These are phyloP conservation scores for Syzygium oleosum DNA, from an alignment of 345 rosid species.

Conservation along the genomic window DNA sequence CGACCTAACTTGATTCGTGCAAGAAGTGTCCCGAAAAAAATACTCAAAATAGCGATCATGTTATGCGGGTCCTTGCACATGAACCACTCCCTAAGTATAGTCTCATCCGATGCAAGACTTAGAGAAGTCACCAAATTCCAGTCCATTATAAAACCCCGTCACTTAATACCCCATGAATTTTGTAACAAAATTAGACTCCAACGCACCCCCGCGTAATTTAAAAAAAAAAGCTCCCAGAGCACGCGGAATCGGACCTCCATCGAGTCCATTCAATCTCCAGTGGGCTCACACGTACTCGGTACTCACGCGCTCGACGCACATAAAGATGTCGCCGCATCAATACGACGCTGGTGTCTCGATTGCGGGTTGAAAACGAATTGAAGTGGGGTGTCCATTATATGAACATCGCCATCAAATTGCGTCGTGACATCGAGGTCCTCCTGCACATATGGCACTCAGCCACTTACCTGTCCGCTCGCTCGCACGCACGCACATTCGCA, in stretches of 20 bases:
- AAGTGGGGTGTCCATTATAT: background rate
- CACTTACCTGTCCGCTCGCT: background rate
- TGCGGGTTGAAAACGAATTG: background rate
- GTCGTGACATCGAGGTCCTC: background rate
- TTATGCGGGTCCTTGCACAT: background rate
- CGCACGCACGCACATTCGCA: background rate
- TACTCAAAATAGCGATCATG: too few relatives aligned
- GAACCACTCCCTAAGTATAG: background rate
- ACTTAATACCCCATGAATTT: background rate
- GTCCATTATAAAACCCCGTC: too few relatives aligned
- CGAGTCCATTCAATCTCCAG: background rate
- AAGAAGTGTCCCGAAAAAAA: background rate
- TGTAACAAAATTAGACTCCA: background rate
- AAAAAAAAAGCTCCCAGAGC: background rate
- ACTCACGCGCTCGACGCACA: background rate
- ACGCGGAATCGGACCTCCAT: rapidly evolving
- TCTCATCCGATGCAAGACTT: background rate
- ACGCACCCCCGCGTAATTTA: background rate
- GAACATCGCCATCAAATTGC: background rate
- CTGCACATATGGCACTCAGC: background rate
- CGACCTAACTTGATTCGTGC: too few relatives aligned
- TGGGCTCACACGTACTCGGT: background rate
- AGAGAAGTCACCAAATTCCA: too few relatives aligned
- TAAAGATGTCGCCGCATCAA: background rate
- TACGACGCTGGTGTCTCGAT: background rate